phyloP scores from a whole-genome alignment of 192 early-diverging fungal genomes.

The Mortierella hygrophila region DNA sequence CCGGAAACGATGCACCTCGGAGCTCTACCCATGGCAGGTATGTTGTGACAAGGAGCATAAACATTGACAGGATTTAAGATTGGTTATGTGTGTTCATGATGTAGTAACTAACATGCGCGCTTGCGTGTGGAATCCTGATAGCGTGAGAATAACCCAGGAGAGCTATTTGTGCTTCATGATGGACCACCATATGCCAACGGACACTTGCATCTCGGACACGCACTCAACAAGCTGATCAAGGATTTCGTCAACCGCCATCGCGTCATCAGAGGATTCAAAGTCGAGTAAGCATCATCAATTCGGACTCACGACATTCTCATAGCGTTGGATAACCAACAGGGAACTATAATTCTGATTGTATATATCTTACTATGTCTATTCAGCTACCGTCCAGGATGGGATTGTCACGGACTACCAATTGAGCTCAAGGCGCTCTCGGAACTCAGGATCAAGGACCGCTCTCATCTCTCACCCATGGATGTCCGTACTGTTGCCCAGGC shows the following conservation, averaged over 20 bases:
- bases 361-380: not conserved
- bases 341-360: not conserved
- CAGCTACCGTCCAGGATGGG: constrained; percentile 82
- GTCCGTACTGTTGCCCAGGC: constrained; percentile 69
- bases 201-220: constrained; percentile 78
- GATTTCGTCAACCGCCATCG: constrained; percentile 83
- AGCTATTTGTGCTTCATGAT: constrained; percentile 83
- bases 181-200: constrained; percentile 90
- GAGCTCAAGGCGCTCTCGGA: constrained; percentile 80
- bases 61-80: not conserved
- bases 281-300: constrained; percentile 59
- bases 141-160: constrained; percentile 72
- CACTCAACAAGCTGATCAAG: constrained; percentile 87
- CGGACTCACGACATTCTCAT: not conserved
- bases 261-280: constrained; percentile 76
- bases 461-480: constrained; percentile 56
- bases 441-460: constrained; percentile 60
- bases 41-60: not conserved
- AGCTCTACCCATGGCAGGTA: constrained; percentile 82
- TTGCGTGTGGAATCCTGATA: constrained; percentile 6
- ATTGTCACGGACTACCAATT: constrained; percentile 86
- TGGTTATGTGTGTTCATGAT: not conserved
- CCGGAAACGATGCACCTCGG: constrained; percentile 71
- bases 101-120: not conserved
- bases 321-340: not conserved